Conservation (phyloP, 2,329 filamentous ascomycete species). For the Fusarium tjaetaba region DNA sequence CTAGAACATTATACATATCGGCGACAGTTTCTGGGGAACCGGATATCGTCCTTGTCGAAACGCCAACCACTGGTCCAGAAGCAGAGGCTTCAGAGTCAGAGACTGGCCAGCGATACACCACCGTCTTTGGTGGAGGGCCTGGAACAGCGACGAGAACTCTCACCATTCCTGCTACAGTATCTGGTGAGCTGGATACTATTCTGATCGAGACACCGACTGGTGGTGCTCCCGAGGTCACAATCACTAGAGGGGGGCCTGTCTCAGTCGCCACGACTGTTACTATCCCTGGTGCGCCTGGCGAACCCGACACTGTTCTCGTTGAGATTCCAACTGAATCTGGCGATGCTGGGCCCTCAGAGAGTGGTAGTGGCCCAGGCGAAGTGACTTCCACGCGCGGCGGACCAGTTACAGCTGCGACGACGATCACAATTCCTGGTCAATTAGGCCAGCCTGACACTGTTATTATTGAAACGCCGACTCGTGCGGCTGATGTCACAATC, state of each 20-base stretch:
- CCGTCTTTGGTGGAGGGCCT: neutral
- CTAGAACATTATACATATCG: neutral
- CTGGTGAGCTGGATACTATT: slow-evolving; percentile 5
- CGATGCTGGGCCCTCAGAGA: neutral
- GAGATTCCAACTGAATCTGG: neutral
- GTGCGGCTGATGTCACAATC: neutral
- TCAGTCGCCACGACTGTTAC: neutral
- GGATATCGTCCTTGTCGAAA: slow-evolving; percentile 14
- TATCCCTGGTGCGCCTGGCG: neutral
- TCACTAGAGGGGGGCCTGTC: neutral
- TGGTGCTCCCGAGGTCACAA: neutral
- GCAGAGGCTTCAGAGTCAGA: neutral
- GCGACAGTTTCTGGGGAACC: slow-evolving; percentile 5
- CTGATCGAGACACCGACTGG: slow-evolving; percentile 7
- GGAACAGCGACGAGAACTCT: neutral
- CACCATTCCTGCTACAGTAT: neutral
- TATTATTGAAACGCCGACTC: neutral
- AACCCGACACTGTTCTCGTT: neutral
- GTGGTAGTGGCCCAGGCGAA: rapidly evolving
- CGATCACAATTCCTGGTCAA: neutral
- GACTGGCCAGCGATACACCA: neutral
- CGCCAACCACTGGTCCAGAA: neutral
- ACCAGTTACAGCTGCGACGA: neutral
- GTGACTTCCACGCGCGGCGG: neutral
- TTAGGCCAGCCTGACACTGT: neutral